Conservation (phyloP, 225 moss, liverwort and hornwort genomes). For the Lunularia cruciata region DNA sequence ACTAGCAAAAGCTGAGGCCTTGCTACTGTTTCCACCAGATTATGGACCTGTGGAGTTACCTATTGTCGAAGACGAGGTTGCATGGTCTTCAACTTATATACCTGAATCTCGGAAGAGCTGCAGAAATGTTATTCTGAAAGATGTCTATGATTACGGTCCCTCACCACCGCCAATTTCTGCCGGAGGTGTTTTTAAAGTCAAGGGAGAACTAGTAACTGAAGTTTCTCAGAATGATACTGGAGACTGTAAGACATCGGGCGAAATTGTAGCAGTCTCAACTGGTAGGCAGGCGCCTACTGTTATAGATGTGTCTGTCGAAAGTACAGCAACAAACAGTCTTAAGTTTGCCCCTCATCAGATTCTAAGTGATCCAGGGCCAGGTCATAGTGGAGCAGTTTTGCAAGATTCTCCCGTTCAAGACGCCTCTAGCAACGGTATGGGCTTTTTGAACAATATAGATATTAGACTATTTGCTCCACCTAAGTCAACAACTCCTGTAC, state of each 20-base stretch:
- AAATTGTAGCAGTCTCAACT: constrained; percentile 17
- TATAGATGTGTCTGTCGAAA: constrained; percentile 30
- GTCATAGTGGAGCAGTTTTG: constrained; percentile 24
- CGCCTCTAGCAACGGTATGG: constrained; percentile 9
- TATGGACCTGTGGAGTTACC: constrained; percentile 82
- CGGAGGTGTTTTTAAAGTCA: constrained; percentile 50
- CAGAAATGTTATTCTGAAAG: constrained; percentile 40
- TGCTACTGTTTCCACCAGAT: constrained; percentile 85
- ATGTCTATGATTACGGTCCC: constrained; percentile 69
- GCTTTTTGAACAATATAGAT: constrained; percentile 19
- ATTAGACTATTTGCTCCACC: constrained; percentile 29
- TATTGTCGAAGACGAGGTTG: constrained; percentile 50
- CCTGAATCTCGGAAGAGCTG: constrained; percentile 53
- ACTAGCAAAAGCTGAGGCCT: constrained; percentile 74
- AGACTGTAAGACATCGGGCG: constrained; percentile 44
- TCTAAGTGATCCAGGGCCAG: constrained; percentile 21
- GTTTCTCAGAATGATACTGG: constrained; percentile 48
- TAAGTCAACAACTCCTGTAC: constrained; percentile 54
- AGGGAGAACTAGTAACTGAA: constrained; percentile 49
- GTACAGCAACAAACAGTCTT: constrained; percentile 32
- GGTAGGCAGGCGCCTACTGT: constrained; percentile 29
- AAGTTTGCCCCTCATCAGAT: constrained; percentile 25
- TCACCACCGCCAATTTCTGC: constrained; percentile 53
- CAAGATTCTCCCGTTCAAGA: constrained; percentile 30
- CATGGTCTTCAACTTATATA: constrained; percentile 52